These are phyloP conservation scores for Schizosaccharomyces pombe DNA, from an alignment of 805 yeast species.

Conservation along the genomic window DNA sequence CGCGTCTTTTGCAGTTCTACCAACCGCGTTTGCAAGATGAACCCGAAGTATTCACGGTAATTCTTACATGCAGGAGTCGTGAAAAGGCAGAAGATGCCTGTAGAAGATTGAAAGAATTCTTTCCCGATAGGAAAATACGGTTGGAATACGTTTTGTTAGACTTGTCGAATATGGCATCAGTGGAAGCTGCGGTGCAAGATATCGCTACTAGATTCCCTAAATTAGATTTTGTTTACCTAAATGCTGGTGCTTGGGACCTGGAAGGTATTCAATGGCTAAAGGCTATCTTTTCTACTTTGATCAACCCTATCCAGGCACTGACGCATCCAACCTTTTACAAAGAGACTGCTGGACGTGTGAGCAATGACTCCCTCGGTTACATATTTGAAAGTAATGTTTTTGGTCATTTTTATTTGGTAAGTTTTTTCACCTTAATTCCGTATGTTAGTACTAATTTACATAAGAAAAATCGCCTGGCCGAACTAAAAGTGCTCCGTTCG, in stretches of 20 bases:
- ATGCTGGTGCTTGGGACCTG: conserved; percentile 77
- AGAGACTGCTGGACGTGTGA: conserved; percentile 54
- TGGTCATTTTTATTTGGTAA: conserved; percentile 68
- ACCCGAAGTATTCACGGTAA: conserved; percentile 39
- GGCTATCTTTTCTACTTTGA: conserved; percentile 36
- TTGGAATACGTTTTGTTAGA: conserved; percentile 74
- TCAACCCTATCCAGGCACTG: conserved; percentile 48
- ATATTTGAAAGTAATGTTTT: conserved; percentile 92
- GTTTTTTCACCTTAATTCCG: not conserved
- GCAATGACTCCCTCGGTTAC: conserved; percentile 59
- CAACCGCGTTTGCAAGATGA: conserved; percentile 21
- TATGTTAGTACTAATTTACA: not conserved
- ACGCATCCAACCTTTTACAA: conserved; percentile 71
- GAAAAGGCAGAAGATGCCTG: conserved; percentile 66
- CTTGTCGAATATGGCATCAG: conserved; percentile 70
- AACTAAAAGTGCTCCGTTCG: not conserved
- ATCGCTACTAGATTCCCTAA: conserved; percentile 36
- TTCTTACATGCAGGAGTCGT: conserved; percentile 73
- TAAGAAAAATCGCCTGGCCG: not conserved
- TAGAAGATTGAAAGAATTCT: conserved; percentile 20
- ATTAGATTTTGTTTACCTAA: conserved; percentile 59
- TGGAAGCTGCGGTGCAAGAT: conserved; percentile 51
- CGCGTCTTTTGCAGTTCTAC: conserved; percentile 36
- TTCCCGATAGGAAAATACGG: conserved; percentile 22
- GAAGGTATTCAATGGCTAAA: conserved; percentile 68